Evolutionary conservation across 441 rosid genomes (phyloP).

Genomic region (Flueggea neowawraea): DNA sequence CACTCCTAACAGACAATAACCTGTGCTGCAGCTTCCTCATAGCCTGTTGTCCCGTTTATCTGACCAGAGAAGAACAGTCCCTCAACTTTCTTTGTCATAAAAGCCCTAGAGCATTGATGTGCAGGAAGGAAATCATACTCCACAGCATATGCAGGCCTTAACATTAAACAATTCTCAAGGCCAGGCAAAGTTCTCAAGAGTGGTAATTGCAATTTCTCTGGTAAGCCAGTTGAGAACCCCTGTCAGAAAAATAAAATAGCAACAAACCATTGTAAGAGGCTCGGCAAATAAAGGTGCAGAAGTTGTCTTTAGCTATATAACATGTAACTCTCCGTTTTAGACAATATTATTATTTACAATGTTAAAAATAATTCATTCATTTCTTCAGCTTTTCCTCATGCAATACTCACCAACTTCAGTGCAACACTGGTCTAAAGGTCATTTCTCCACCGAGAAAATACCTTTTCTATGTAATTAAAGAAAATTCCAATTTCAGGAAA

Average conservation of each 20-base stretch:
- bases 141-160: constrained; percentile 99
- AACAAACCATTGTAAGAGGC: not conserved
- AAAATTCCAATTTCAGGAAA: too few relatives aligned
- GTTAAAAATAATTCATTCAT: too few relatives aligned
- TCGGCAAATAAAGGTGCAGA: too few relatives aligned
- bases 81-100: constrained; percentile 93
- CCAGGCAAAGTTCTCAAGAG: constrained; percentile 96
- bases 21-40: constrained; percentile 99
- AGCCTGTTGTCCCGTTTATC: constrained; percentile 98
- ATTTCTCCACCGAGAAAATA: too few relatives aligned
- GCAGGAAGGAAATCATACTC: constrained; percentile 99
- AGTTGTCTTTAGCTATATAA: too few relatives aligned
- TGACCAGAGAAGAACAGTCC: constrained; percentile 99
- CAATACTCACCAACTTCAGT: too few relatives aligned
- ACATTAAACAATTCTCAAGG: constrained; percentile 92
- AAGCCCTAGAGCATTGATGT: constrained; percentile 88
- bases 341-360: too few relatives aligned
- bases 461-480: too few relatives aligned
- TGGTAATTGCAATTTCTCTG: constrained; percentile 91
- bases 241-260: constrained; percentile 21
- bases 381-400: too few relatives aligned
- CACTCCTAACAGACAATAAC: constrained; percentile 29
- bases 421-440: too few relatives aligned
- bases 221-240: constrained; percentile 99
- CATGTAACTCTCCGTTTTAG: too few relatives aligned